Base-by-base conservation (phyloP, 2,329 filamentous ascomycete genomes). In the Microcera coccophila region DNA sequence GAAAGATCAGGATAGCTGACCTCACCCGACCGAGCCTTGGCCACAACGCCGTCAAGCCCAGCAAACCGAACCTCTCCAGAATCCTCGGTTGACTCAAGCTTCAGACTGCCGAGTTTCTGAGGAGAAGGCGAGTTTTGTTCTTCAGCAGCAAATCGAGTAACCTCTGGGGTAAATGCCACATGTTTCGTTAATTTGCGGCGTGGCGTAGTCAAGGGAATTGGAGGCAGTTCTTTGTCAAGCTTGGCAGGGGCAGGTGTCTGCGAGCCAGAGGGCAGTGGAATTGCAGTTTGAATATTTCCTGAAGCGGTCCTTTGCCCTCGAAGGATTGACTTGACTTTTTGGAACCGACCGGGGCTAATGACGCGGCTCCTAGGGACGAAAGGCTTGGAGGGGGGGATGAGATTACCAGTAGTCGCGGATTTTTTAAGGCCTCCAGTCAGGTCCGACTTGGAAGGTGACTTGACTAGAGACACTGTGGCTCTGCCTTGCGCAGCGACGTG, bases 101-200 rank as follows among this genome's bases (percentile, higher is more conserved):
- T 70, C 35, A 73, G 67, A 16, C 74, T 67, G 24, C 62, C 60
- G 5, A 71, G 69, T 56, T 81, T 80, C 50, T 75, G 59, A 4
- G 78, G 75, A 3, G 80, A 80, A 7, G 80, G 79, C 2, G 79
- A 78, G 44, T 73, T 68, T 45, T 77, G 72, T 37, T 60, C 57
- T 1, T 39, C 35, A 16, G 41, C 36, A 15, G 47, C 42, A 35
- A 68, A 53, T 0, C 68, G 67, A 49, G 87, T 77, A 26, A 83
- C 82, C 47, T 81, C 82, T 0, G 83, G 84, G 0, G 85, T 89
- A 58, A 95, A 95, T 38, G 86, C 82, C 26, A 95, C 87, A 42
- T 79, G 84, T 69, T 94, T 95, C 15, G 68, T 63, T 28, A 72
- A 61, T 63, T 82, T 86, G 18, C 82, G 76, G 22, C 82, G 82